Evolutionary conservation across 2,329 filamentous ascomycete species (phyloP), one percentile per base, ranked within the genome.

Genomic region (Colletotrichum orbiculare): DNA sequence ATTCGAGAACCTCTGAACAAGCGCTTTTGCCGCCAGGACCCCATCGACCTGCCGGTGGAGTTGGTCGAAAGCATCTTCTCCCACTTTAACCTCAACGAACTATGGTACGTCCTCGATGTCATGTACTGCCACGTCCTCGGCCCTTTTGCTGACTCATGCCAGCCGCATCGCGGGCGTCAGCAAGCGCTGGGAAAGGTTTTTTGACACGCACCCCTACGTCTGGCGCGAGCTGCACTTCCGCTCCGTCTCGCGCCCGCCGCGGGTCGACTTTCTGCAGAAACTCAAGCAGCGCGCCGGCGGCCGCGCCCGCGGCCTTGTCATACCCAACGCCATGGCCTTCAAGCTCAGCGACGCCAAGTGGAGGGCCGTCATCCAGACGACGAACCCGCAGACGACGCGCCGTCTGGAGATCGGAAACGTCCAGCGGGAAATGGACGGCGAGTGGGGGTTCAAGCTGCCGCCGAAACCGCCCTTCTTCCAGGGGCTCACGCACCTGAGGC

Each of bases 21-120:
- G 11, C 73, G 71, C 15, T 80, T 74, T 59, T 72, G 61, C 39
- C 74, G 72, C 35, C 70, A 70, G 41, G 78, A 81, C 59, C 78
- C 78, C 2, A 52, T 81, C 7, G 56, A 66, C 12, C 71, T 79
- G 33, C 78, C 79, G 0, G 60, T 71, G 4, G 79, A 81, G 52
- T 70, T 81, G 54, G 68, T 79, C 8, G 71, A 77, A 34, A 69
- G 74, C 12, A 76, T 81, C 8, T 76, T 80, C 41, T 70, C 70
- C 12, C 73, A 72, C 43, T 66, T 80, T 8, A 75, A 77, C 54
- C 71, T 79, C n/a, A 25, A 35, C 2, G 60, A 68, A 13, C 42
- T 68, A 43, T 68, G 66, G 66, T 68, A 43, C 7, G 66, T 50
- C 13, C 25, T 17, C 6, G 13, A 8, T 39, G 12, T 25, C 15